Percentiles rank a stretch among this genome's conserved stretches.
phyloP scores from a whole-genome alignment of 805 yeast species.

The Crinitomyces ghanaensis region DNA sequence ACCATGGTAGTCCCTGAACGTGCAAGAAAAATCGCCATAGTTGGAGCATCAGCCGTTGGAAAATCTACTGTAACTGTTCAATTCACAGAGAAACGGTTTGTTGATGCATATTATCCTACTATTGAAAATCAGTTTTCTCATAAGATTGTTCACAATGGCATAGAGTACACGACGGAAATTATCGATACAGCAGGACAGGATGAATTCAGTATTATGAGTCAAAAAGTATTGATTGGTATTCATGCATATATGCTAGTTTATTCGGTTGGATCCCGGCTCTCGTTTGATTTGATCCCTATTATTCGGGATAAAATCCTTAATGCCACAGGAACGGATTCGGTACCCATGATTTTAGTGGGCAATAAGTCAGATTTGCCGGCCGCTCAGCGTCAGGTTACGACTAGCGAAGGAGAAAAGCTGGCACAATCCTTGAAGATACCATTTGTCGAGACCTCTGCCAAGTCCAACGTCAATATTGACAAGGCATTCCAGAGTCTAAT shows the following conservation, averaged over 20 bases:
- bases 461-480: constrained; percentile 7
- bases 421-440: constrained; percentile 60
- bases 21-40: constrained; percentile 61
- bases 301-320: constrained; percentile 79
- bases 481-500: constrained; percentile 17
- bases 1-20: no score
- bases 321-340: constrained; percentile 39
- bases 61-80: constrained; percentile 77
- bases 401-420: constrained; percentile 45
- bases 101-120: constrained; percentile 84
- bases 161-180: constrained; percentile 71
- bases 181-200: constrained; percentile 93
- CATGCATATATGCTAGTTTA: constrained; percentile 78
- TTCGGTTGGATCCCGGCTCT: constrained; percentile 65
- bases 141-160: constrained; percentile 53
- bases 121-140: constrained; percentile 77
- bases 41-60: constrained; percentile 69
- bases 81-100: constrained; percentile 79
- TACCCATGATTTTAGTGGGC: constrained; percentile 73
- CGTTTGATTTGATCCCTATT: constrained; percentile 64
- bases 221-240: constrained; percentile 65
- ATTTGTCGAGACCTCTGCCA: constrained; percentile 72
- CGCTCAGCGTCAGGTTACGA: constrained; percentile 42
- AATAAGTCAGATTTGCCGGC: constrained; percentile 59
- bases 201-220: constrained; percentile 70